Evolutionary conservation across 1,139 yeast genomes (phyloP).

Genomic region (Yamadazyma sp.): DNA sequence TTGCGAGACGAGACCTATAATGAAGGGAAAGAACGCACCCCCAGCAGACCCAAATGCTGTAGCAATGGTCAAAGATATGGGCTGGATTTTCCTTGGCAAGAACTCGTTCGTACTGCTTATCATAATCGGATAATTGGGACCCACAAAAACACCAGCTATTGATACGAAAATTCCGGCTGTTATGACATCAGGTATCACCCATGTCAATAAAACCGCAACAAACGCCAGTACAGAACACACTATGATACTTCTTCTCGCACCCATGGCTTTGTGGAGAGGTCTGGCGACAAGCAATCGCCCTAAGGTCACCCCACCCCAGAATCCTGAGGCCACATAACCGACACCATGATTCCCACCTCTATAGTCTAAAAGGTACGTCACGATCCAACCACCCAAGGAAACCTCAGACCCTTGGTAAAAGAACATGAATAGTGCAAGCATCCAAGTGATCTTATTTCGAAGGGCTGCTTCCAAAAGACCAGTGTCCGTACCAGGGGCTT

Average conservation of each 20-base stretch:
- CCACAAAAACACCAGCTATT: conserved; percentile 48
- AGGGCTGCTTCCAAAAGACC: conserved; percentile 30
- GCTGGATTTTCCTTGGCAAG: conserved; percentile 54
- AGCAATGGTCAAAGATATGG: conserved; percentile 51
- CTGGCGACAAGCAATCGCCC: conserved; percentile 54
- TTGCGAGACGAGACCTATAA: conserved; percentile 53
- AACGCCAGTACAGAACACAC: conserved; percentile 34
- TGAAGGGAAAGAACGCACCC: conserved; percentile 59
- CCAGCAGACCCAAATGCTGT: conserved; percentile 63
- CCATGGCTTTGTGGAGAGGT: conserved; percentile 37
- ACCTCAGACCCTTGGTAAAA: conserved; percentile 72
- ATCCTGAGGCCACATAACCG: conserved; percentile 70
- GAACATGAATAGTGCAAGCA: conserved; percentile 51
- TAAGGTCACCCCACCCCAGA: conserved; percentile 67
- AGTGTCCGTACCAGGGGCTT: conserved; percentile 1
- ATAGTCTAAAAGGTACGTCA: conserved; percentile 58
- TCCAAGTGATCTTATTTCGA: conserved; percentile 50
- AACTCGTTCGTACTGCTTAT: conserved; percentile 45
- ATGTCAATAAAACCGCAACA: conserved; percentile 35
- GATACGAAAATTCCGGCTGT: conserved; percentile 49
- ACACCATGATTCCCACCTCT: conserved; percentile 48
- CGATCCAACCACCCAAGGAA: conserved; percentile 69
- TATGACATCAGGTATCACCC: conserved; percentile 43
- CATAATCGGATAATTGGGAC: conserved; percentile 58
- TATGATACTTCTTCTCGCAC: conserved; percentile 51